Conservation (phyloP, 148 eudicot species). For the Heliosperma pusillum region DNA sequence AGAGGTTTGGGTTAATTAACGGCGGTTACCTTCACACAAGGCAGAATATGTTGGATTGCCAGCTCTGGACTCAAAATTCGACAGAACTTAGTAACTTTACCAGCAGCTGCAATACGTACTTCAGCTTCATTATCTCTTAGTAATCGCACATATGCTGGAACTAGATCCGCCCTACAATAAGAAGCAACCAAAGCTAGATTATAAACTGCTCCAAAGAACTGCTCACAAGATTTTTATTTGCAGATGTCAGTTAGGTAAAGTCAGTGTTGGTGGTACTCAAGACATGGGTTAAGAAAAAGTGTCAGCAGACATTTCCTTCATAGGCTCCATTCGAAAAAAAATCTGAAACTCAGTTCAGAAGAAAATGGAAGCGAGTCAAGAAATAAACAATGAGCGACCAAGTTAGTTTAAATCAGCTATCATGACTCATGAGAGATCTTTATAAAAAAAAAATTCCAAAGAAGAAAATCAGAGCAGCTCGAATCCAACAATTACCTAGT, state of each 20-base stretch:
- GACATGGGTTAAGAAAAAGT: no score
- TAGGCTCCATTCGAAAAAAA: no score
- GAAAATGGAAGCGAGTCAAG: neutral
- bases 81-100: slow-evolving; percentile 95
- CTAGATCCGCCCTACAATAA: slow-evolving; percentile 41
- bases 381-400: neutral
- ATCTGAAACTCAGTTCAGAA: neutral
- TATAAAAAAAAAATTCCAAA: neutral
- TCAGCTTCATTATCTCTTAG: slow-evolving; percentile 99
- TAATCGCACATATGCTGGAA: slow-evolving; percentile 92
- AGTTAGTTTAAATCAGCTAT: no score
- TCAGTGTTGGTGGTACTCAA: no score
- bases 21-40: slow-evolving; percentile 86
- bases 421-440: neutral
- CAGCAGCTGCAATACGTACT: slow-evolving; percentile 99
- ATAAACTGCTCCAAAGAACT: neutral
- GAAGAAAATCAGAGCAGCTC: slow-evolving; percentile 1
- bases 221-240: no score
- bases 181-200: neutral
- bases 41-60: slow-evolving; percentile 92
- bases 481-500: slow-evolving; percentile 53
- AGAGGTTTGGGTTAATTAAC: neutral
- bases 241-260: no score
- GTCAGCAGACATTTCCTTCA: no score
- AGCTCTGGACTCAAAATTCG: slow-evolving; percentile 87